Base-by-base conservation (phyloP, 1,284 basidiomycete species). In the Austropuccinia psidii region DNA sequence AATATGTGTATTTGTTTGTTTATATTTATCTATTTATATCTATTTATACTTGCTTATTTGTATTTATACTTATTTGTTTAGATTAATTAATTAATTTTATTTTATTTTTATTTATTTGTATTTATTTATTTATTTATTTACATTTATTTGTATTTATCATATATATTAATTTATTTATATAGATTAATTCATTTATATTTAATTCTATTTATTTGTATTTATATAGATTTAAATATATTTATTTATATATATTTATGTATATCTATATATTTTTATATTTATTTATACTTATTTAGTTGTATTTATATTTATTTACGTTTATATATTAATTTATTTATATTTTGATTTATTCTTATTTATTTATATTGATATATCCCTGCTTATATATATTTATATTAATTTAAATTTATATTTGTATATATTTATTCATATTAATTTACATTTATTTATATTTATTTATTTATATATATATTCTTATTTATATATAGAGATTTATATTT, bases 121-220 rank as follows among this genome's bases (percentile, higher is more conserved):
- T 52, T 11, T 52, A 15, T 52, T 17, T 52, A 52, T 52, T 11
- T 52, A 15, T 52, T 17, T 52, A 52, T 52, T 15, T 52, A 15
- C 24, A 52, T 52, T 8, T 52, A 11, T 52, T 17, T 52, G 24
- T 52, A 52, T 52, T 52, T 52, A 15, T 52, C 24, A 9, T 52
- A 52, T 52, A 52, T 52, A 52, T 52, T 52, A 11, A 52, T 52
- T 11, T 52, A 52, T 52, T 52, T 52, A 52, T 52, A 52, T 52
- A 52, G 9, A 11, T 52, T 11, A 11, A 52, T 52, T 17, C 24
- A 11, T 52, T 11, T 52, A 52, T 52, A 15, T 52, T 52, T 52
- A 52, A 11, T 11, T 52, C 9, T 52, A 11, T 52, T 11, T 52
- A 52, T 45, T 45, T 45, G 9, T 52, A 52, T 52, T 8, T 52